Evolutionary conservation across 495 filamentous ascomycete genomes (phyloP).

Genomic region (Penicillium soppii): DNA sequence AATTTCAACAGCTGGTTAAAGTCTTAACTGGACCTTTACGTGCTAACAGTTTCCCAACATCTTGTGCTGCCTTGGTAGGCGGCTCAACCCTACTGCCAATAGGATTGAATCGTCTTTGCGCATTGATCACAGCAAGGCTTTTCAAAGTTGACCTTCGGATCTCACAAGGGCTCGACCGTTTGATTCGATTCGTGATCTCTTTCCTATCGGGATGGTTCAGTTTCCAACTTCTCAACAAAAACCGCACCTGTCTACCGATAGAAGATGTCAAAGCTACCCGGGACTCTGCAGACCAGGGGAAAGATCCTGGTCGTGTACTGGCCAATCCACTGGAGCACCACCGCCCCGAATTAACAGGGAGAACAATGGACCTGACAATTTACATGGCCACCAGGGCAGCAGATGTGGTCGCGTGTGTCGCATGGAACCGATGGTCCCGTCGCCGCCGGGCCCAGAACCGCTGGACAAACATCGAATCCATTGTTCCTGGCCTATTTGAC

Average conservation of each 20-base stretch:
- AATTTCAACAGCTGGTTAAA: constrained; percentile 28
- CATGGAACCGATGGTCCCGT: constrained; percentile 55
- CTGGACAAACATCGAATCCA: constrained; percentile 52
- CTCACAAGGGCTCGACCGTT: constrained; percentile 18
- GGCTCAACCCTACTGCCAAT: constrained; percentile 70
- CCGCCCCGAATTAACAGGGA: constrained; percentile 56
- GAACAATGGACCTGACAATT: constrained; percentile 83
- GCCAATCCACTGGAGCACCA: constrained; percentile 14
- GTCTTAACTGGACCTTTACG: constrained; percentile 40
- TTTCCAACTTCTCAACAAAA: constrained; percentile 47
- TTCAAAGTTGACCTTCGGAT: constrained; percentile 15
- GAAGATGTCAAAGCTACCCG: constrained; percentile 3
- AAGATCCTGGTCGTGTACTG: constrained; percentile 42
- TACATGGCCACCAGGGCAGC: constrained; percentile 75
- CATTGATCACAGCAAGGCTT: constrained; percentile 18
- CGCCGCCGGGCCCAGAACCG: constrained; percentile 32
- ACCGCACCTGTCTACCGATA: constrained; percentile 21
- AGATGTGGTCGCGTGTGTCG: constrained; percentile 65
- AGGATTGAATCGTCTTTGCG: constrained; percentile 33
- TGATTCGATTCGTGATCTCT: constrained; percentile 41
- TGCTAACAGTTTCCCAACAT: constrained; percentile 68
- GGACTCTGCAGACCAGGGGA: constrained; percentile 1
- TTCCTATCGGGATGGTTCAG: constrained; percentile 49
- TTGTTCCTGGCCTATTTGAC: constrained; percentile 57
- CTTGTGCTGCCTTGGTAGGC: constrained; percentile 74